phyloP scores from a whole-genome alignment of 305 asterid genomes.

The Salvia sclarea region DNA sequence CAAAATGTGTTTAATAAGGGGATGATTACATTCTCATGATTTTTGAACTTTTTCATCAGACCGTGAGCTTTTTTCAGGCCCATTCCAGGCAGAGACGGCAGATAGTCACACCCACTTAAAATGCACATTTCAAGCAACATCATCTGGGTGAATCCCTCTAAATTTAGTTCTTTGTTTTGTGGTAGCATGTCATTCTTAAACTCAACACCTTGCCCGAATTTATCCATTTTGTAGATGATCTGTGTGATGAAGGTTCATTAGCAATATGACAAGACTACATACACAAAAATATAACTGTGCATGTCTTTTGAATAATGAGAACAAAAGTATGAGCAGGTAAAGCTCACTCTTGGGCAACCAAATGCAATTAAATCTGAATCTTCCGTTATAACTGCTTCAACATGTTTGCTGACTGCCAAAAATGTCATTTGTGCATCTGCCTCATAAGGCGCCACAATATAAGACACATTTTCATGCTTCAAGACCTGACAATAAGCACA shows the following conservation, averaged over 20 bases:
- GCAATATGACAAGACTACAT: background rate
- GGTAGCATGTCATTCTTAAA: slow-evolving; percentile 59
- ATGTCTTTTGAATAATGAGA: background rate
- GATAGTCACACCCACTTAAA: slow-evolving; percentile 92
- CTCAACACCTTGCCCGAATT: slow-evolving; percentile 96
- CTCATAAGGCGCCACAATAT: slow-evolving; percentile 94
- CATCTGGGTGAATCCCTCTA: slow-evolving; percentile 75
- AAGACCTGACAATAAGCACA: slow-evolving; percentile 54
- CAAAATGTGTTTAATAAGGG: background rate
- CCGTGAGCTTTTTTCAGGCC: slow-evolving; percentile 90
- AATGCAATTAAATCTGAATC: slow-evolving; percentile 90
- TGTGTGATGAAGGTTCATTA: slow-evolving; percentile 39
- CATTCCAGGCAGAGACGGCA: slow-evolving; percentile 95
- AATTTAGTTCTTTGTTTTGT: slow-evolving; percentile 70
- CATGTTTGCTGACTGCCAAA: slow-evolving; percentile 74
- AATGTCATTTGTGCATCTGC: slow-evolving; percentile 98
- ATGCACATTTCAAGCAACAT: slow-evolving; percentile 98
- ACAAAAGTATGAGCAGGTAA: slow-evolving; percentile 10
- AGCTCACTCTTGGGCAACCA: slow-evolving; percentile 95
- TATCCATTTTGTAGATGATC: slow-evolving; percentile 98
- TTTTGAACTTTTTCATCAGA: slow-evolving; percentile 70
- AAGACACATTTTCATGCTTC: slow-evolving; percentile 66
- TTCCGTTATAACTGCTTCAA: slow-evolving; percentile 93
- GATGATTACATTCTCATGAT: slow-evolving; percentile 65
- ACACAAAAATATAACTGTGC: background rate